Evolutionary conservation across 768 basidiomycete species (phyloP), one percentile per base, ranked within the genome.

Genomic region (Auricularia sp.): DNA sequence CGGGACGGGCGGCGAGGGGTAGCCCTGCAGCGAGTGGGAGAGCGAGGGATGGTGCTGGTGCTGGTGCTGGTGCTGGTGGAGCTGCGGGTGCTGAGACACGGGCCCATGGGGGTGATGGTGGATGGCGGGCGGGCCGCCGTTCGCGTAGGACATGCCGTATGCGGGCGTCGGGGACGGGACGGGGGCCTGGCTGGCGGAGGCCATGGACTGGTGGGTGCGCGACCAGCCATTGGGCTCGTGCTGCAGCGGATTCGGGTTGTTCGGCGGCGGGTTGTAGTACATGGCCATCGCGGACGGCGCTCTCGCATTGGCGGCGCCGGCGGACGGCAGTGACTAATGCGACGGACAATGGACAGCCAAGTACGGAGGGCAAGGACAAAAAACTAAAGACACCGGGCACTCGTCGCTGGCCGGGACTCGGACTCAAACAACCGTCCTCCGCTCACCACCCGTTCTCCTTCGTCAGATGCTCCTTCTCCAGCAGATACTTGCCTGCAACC

Each of bases 11-110:
- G 90, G 90, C 33, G 89, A 88, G 18, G 88, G 84, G 71, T 85
- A 90, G 69, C 34, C 29, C 56, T 59, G 56, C 10, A 67, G 62
- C 14, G 64, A 56, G 60, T 90, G 90, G 39, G 87, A 82, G 62
- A 90, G 74, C 74, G 90, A 90, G 71, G 84, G 87, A 80, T 91
- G 91, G 74, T 90, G 86, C 66, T 86, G 87, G 74, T 91, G 90
- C 68, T 86, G 87, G 74, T 91, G 90, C 68, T 85, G 84, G 47
- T 80, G 78, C 66, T 86, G 77, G 34, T 84, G 79, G 39, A 42
- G 18, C 18, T 77, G 64, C 56, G 80, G 69, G 62, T 78, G 76
- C 71, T 84, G 82, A 5, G 83, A 82, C 70, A 82, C 83, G 68
- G 83, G 81, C 16, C 76, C 80, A 43, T 80, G 83, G 65, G 81